These are phyloP conservation scores for Dictyostelium firmibasis DNA, from an alignment of 78 protist genomes.

Conservation along the genomic window DNA sequence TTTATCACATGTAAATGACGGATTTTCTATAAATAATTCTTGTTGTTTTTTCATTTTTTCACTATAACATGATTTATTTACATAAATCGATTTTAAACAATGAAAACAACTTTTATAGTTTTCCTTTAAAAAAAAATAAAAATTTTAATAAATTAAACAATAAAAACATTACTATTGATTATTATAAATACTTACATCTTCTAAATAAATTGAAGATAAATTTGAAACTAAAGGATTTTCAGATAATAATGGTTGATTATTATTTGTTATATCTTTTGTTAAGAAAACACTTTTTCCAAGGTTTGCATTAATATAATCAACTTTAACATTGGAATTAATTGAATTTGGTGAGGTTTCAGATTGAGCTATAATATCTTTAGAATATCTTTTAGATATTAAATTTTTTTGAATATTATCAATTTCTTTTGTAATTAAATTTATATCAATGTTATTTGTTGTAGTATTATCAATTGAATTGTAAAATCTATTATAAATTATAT, in stretches of 20 bases:
- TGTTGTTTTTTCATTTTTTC: not conserved
- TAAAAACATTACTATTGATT: too few species aligned
- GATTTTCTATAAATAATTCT: not conserved
- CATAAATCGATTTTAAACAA: conserved; percentile 14
- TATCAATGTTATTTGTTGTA: not conserved
- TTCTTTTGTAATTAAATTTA: not conserved
- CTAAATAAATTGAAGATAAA: not conserved
- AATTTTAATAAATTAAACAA: too few species aligned
- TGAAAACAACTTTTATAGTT: conserved; percentile 18
- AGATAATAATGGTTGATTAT: not conserved
- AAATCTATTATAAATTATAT: not conserved
- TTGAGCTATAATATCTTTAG: not conserved
- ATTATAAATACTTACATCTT: conserved; percentile 23
- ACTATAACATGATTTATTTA: not conserved
- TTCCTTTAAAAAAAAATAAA: too few species aligned
- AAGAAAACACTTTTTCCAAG: conserved; percentile 51
- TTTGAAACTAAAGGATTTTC: conserved; percentile 56
- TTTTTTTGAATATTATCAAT: not conserved
- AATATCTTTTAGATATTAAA: not conserved
- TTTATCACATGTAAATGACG: not conserved
- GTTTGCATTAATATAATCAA: not conserved
- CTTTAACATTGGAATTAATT: not conserved
- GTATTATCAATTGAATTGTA: not conserved
- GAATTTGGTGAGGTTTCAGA: not conserved
- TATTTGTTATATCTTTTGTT: not conserved